Evolutionary conservation across 2,329 filamentous ascomycete species (phyloP).

Genomic region (Ophiostoma populinum): DNA sequence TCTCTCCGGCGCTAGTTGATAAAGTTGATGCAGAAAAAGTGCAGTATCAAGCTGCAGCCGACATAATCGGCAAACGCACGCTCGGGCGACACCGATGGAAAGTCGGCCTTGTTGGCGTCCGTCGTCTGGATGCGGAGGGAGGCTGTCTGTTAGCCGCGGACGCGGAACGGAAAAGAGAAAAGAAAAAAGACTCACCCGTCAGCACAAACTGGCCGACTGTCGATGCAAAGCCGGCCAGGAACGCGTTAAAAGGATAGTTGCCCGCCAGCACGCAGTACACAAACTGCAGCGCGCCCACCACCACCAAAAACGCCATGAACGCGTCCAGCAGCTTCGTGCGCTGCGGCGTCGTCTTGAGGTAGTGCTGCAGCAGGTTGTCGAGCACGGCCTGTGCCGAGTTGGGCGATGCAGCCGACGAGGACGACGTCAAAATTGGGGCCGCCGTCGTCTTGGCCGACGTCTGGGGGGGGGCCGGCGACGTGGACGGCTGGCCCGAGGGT

Average conservation of each 20-base stretch:
- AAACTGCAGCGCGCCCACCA: slow-evolving; percentile 82
- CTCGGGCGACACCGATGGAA: slow-evolving; percentile 61
- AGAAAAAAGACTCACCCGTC: slow-evolving; percentile 45
- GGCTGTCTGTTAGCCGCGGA: no score
- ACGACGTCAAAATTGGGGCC: neutral
- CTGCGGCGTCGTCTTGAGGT: slow-evolving; percentile 67
- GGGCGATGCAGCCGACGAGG: neutral
- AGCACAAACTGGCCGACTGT: slow-evolving; percentile 96
- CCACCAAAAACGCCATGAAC: slow-evolving; percentile 76
- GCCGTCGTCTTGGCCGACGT: slow-evolving; percentile 1
- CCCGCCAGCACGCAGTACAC: slow-evolving; percentile 80
- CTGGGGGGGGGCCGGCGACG: neutral
- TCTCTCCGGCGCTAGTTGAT: slow-evolving; percentile 51
- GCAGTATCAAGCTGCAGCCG: slow-evolving; percentile 83
- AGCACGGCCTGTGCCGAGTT: slow-evolving; percentile 37
- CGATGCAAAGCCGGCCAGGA: slow-evolving; percentile 84
- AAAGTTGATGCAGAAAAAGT: slow-evolving; percentile 99
- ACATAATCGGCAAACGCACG: slow-evolving; percentile 93
- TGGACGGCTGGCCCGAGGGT: slow-evolving; percentile 3
- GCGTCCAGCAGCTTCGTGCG: slow-evolving; percentile 80
- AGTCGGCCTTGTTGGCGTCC: slow-evolving; percentile 61
- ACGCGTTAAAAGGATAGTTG: slow-evolving; percentile 98
- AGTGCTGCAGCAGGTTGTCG: slow-evolving; percentile 57
- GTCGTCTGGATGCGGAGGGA: slow-evolving; percentile 85
- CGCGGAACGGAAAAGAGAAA: neutral